Conservation (phyloP, 208 protist genomes). For the Chromosphaera perkinsii region DNA sequence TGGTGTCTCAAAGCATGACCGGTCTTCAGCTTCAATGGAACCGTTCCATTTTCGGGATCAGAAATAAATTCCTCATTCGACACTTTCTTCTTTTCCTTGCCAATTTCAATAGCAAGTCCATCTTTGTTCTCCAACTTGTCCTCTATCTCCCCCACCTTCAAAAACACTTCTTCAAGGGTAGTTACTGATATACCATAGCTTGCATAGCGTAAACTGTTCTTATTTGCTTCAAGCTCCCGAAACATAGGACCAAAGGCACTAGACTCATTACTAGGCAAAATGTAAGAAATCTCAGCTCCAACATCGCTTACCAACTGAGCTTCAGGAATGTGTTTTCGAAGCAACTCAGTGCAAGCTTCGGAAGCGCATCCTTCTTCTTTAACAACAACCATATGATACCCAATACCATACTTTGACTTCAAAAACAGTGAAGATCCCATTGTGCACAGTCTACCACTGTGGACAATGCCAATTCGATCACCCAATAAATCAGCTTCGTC, state of each 20-base stretch:
- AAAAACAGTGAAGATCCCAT: constrained; percentile 17
- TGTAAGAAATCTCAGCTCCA: constrained; percentile 12
- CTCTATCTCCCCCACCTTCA: constrained; percentile 23
- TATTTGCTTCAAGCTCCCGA: background rate
- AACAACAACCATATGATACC: constrained; percentile 19
- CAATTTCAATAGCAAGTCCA: too few species aligned
- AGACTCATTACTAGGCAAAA: background rate
- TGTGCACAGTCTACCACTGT: constrained; percentile 6
- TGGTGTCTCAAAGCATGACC: too few species aligned
- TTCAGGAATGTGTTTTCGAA: constrained; percentile 4
- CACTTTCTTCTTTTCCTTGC: too few species aligned
- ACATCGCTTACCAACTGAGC: constrained; percentile 11
- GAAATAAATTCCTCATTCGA: too few species aligned
- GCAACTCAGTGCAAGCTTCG: background rate
- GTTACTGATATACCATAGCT: constrained; percentile 21
- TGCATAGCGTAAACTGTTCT: too few species aligned
- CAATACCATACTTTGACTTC: constrained; percentile 25
- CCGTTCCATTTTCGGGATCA: too few species aligned
- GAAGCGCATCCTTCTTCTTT: constrained; percentile 6
- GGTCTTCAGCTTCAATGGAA: too few species aligned
- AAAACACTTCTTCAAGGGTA: constrained; percentile 41
- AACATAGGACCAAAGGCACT: constrained; percentile 3
- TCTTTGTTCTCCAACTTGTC: too few species aligned
- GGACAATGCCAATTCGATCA: constrained; percentile 82
- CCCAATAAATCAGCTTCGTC: constrained; percentile 90